Conservation (phyloP, 768 basidiomycete genomes). For the Tephrocybe sp. region DNA sequence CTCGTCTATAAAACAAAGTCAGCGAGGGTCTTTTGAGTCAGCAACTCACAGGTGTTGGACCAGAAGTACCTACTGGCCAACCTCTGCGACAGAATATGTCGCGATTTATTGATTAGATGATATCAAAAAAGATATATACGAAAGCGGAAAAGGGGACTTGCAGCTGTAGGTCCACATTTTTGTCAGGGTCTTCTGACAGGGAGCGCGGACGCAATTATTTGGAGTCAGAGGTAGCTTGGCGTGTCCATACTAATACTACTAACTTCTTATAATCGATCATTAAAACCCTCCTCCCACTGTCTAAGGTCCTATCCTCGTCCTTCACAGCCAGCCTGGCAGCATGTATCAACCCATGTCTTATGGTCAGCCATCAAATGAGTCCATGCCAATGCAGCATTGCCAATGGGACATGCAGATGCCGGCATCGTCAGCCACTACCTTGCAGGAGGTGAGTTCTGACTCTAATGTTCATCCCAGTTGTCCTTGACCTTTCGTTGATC, state of each 20-base stretch:
- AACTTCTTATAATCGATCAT: too few relatives aligned
- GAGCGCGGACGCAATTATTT: conserved; percentile 16
- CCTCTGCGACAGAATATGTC: too few relatives aligned
- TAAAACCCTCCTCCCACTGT: conserved; percentile 6
- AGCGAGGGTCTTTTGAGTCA: too few relatives aligned
- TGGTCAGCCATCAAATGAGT: background rate
- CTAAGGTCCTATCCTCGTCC: conserved; percentile 5
- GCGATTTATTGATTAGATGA: conserved; percentile 19
- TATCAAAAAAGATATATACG: background rate
- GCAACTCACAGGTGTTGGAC: too few relatives aligned
- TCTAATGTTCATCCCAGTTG: background rate
- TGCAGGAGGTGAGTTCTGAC: conserved; percentile 8
- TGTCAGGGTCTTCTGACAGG: conserved; percentile 22
- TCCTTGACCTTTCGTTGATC: conserved; percentile 4
- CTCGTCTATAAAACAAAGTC: too few relatives aligned
- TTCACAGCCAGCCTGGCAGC: conserved; percentile 4
- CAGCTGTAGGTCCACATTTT: conserved; percentile 16
- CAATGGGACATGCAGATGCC: conserved; percentile 3
- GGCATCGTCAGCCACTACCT: conserved; percentile 1
- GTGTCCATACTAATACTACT: conserved; percentile 9
- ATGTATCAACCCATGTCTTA: background rate
- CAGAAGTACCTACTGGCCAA: too few relatives aligned
- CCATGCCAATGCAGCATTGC: conserved; percentile 5
- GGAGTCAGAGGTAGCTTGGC: conserved; percentile 16
- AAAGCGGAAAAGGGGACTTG: conserved; percentile 1